Base-by-base conservation (phyloP, 2,329 filamentous ascomycete genomes). In the Fusarium sp. region DNA sequence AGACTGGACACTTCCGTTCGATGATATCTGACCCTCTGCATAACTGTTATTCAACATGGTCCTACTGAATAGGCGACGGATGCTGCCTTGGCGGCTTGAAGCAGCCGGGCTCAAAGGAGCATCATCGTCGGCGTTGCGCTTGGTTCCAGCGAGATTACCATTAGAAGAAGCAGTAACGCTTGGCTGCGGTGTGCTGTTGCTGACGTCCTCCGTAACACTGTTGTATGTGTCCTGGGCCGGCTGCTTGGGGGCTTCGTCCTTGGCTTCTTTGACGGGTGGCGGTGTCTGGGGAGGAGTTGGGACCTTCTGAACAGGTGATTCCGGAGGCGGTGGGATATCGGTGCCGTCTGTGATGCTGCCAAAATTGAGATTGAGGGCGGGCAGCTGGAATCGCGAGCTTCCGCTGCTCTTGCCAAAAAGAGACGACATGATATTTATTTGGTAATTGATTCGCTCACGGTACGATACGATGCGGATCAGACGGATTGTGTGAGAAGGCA, bases 321-420 rank as follows among this genome's bases (percentile, higher is more conserved):
- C 86, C 48, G 81, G 81, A 25, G 87, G 87, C 30, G 87, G 85
- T 45, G 87, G 87, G 70, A 90, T 90, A 74, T 87, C 76, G 76
- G 87, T 90, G 57, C 87, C 87, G 42, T 89, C 87, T 45, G 87
- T 89, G 75, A 90, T 81, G 48, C 84, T 87, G 63, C 84, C 83
- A 72, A 89, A 88, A 70, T 88, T 84, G 79, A 90, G 83, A 68
- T 89, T 81, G 65, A 90, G 82, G 48, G 83, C 84, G 11, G 87
- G 87, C 61, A 90, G 83, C 79, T 89, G 85, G 69, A 90, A 89
- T 72, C 81, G 82, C 61, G 76, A 71, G 61, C 71, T 71, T 47
- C 67, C 65, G 32, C 73, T 65, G 64, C 72, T 73, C 67, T 77
- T 77, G 58, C 70, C 75, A 61, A 76, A 59, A 60, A 75, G 71